A percentile compares a stretch with the other conserved stretches of the same genome.
Conservation (phyloP, 129 eudicot genomes). For the Flaveria sonorensis region DNA sequence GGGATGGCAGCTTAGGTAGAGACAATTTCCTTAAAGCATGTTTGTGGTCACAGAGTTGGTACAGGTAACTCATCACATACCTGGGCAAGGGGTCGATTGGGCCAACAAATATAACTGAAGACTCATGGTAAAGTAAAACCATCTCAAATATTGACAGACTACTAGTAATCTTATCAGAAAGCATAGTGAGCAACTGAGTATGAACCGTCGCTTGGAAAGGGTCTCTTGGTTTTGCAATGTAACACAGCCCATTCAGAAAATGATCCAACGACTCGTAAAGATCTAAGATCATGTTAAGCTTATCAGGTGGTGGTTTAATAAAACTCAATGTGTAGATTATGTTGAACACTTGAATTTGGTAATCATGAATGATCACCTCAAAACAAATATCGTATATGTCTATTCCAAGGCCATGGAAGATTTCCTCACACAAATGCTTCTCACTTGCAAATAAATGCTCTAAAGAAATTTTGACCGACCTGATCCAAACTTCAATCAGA, state of each 20-base stretch:
- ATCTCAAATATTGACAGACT: slow-evolving; percentile 33
- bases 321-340: slow-evolving; percentile 31
- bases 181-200: neutral
- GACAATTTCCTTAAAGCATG: slow-evolving; percentile 14
- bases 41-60: neutral
- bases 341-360: slow-evolving; percentile 24
- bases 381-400: slow-evolving; percentile 25
- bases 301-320: slow-evolving; percentile 26
- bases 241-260: slow-evolving; percentile 15
- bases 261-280: slow-evolving; percentile 23
- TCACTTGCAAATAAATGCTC: slow-evolving; percentile 16
- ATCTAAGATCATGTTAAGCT: slow-evolving; percentile 23
- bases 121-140: slow-evolving; percentile 25
- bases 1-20: slow-evolving; percentile 18
- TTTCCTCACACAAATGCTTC: slow-evolving; percentile 22
- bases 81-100: slow-evolving; percentile 25
- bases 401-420: slow-evolving; percentile 27
- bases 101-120: slow-evolving; percentile 18
- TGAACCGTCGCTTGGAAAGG: neutral
- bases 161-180: slow-evolving; percentile 20
- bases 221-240: neutral
- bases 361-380: slow-evolving; percentile 26
- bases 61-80: neutral
- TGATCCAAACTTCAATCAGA: slow-evolving; percentile 29
- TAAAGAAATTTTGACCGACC: slow-evolving; percentile 9